Evolutionary conservation across 805 yeast species (phyloP), one percentile per base, ranked within the genome.

Genomic region (Lachancea mirantina): DNA sequence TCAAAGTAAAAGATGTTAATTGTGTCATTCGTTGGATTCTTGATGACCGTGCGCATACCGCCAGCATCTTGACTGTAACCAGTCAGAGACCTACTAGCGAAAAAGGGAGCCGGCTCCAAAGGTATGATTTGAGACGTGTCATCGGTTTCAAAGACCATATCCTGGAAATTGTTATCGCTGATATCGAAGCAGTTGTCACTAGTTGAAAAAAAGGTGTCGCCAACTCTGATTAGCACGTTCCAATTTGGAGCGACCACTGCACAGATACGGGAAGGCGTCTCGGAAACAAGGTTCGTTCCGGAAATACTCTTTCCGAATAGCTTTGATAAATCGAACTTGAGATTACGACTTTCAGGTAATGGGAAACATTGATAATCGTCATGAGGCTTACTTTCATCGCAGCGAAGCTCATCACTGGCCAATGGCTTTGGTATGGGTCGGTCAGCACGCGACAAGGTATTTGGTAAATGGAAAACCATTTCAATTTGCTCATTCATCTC

Each of bases 41-140:
- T 62, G 47, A 89, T 70, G 8, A 77, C 82, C 0, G 82, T 72
- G 51, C 96, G 76, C 40, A 89, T 66, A 0, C 95, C 96, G 36
- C 97, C 97, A 39, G 74, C 69, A 49, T 85, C 96, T 53, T 83
- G 94, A 2, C 95, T 87, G 50, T 79, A 80, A 1, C 97, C 96
- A 0, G 95, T 84, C 33, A 89, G 68, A 0, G 96, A 83, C 40
- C 98, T 71, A 14, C 92, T 79, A 0, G 81, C 94, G 35, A 52
- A 55, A 2, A 92, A 62, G 2, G 92, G 92, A 0, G 85, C 84
- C 2, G 49, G 41, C 2, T 50, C 56, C 0, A 64, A 41, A 0
- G 65, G 61, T 1, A 56, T 47, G 3, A 73, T 67, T 1, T 52
- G 40, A 1, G 65, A 45, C 6, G 82, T 68, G 40, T 78, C 61